Evolutionary conservation across 139 green algal genomes (phyloP), one percentile per base, ranked within the genome.

Genomic region (Edaphochlamys debaryana): DNA sequence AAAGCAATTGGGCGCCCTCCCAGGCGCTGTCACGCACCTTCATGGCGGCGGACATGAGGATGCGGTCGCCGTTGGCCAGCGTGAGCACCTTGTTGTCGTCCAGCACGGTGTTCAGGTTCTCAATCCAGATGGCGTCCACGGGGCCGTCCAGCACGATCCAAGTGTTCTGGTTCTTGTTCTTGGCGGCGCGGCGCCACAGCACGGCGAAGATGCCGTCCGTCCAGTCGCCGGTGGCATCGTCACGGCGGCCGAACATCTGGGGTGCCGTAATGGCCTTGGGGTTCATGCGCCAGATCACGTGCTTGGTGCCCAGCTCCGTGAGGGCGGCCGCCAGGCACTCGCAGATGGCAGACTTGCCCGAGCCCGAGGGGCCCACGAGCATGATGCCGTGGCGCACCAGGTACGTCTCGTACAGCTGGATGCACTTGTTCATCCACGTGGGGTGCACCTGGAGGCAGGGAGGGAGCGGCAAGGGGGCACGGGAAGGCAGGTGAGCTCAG

Each of bases 11-110:
- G n/a, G n/a, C n/a, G n/a, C n/a, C n/a, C n/a, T n/a, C n/a, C n/a
- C n/a, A n/a, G n/a, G 11, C 11, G 45, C 45, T 54, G 45, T 13
- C 9, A 5, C 74, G 30, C 15, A 93, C 93, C 91, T 97, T 96
- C 96, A 99, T 99, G 38, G 89, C 56, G 45, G 90, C 76, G 0
- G 92, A 96, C 96, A 99, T 99, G 8, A 95, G 91, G 79, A 99
- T 98, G 85, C 96, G 95, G 85, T 99, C 96, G 60, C 96, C 96
- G 85, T 98, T 99, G 63, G 96, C 95, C 79, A 99, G 90, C 23
- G 96, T 99, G n/a, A 99, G 89, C 63, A 98, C 93, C 90, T 98
- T 98, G 92, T 98, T 98, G 90, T 98, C 96, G 66, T 99, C 96
- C 54, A 99, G 91, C 79, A 99, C 96, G 9, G 96, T 98, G 91